These are phyloP conservation scores for Penicillium samsonianum DNA, from an alignment of 495 filamentous ascomycete species.

Conservation along the genomic window DNA sequence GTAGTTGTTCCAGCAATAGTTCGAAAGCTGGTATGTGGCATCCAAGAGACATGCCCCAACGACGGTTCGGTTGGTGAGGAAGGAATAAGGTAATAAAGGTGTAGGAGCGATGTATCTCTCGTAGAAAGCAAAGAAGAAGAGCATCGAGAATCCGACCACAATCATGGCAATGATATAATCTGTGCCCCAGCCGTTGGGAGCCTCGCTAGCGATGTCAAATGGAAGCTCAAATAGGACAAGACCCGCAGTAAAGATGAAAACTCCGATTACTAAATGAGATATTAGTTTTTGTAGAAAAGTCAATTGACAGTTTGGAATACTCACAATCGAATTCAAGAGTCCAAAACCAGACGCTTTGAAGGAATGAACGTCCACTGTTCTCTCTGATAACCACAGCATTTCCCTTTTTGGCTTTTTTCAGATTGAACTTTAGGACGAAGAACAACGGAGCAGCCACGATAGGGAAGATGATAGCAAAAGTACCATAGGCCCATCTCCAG, in stretches of 20 bases:
- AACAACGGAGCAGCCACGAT: constrained; percentile 49
- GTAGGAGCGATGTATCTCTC: constrained; percentile 53
- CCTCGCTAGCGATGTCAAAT: constrained; percentile 50
- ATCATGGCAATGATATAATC: constrained; percentile 54
- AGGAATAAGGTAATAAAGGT: constrained; percentile 55
- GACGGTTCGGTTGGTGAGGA: constrained; percentile 50
- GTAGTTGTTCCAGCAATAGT: constrained; percentile 42
- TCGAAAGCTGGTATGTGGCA: constrained; percentile 57
- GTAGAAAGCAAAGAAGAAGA: constrained; percentile 56
- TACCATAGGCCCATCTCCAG: constrained; percentile 63
- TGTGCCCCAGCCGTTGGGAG: constrained; percentile 43
- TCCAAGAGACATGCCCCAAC: constrained; percentile 55
- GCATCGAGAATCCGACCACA: constrained; percentile 51
- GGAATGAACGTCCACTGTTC: constrained; percentile 27
- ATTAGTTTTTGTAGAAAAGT: not conserved
- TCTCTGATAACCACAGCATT: constrained; percentile 31
- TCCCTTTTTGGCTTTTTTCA: constrained; percentile 50
- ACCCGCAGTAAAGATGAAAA: constrained; percentile 56
- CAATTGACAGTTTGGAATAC: not conserved
- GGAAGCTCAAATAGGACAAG: constrained; percentile 59
- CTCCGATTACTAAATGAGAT: constrained; percentile 35
- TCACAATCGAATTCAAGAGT: constrained; percentile 26
- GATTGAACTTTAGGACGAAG: constrained; percentile 47
- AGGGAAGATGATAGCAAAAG: constrained; percentile 59
- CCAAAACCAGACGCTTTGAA: constrained; percentile 25